Evolutionary conservation across 176 grass and related monocot species (phyloP).

Genomic region (Musa schizocarpa): DNA sequence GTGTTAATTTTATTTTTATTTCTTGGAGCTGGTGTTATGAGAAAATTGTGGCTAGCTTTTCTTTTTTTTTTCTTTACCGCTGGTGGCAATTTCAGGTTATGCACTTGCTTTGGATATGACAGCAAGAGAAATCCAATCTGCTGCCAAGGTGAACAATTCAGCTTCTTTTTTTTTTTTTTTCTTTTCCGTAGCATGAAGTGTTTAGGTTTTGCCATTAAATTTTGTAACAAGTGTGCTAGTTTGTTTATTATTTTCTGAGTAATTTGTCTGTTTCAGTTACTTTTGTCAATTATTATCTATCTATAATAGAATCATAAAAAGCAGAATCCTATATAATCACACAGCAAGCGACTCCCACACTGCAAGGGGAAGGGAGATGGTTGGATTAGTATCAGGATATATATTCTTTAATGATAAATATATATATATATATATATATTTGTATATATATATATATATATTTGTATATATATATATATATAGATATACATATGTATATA

Average conservation of each 20-base stretch:
- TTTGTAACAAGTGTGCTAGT: neutral
- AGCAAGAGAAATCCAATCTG: slow-evolving; percentile 80
- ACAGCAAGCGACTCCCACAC: neutral
- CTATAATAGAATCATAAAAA: neutral
- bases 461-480: too few relatives aligned
- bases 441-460: too few relatives aligned
- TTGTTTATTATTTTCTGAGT: too few relatives aligned
- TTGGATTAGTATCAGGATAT: neutral
- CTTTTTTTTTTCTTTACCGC: too few relatives aligned
- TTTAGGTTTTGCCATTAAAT: neutral
- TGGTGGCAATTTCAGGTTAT: slow-evolving; percentile 49
- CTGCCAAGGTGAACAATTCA: slow-evolving; percentile 46
- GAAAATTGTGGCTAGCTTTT: neutral
- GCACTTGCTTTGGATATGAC: slow-evolving; percentile 99
- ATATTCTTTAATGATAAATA: too few relatives aligned
- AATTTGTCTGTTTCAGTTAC: too few relatives aligned
- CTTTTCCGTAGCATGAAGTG: neutral
- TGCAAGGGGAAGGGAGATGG: neutral
- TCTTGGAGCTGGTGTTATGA: neutral
- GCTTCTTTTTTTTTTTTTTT: neutral
- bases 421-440: too few relatives aligned
- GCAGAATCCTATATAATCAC: neutral
- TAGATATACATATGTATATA: too few relatives aligned
- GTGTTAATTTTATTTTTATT: neutral
- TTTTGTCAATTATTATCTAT: too few relatives aligned